Conservation (phyloP, 768 basidiomycete species). For the Phanerochaete carnosa region DNA sequence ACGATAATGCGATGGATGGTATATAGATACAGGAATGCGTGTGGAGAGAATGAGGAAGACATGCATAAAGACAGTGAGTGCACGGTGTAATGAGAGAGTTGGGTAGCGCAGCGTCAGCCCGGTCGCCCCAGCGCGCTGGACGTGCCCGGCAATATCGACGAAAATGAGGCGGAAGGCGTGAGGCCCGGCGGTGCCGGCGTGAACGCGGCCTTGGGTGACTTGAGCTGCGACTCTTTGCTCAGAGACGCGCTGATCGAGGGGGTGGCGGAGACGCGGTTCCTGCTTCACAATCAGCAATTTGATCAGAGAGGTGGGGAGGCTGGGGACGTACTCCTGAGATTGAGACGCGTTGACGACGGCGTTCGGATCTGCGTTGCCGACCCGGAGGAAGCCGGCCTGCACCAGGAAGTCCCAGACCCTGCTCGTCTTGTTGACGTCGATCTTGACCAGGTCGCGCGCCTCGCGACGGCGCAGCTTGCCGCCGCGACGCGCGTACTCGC, state of each 20-base stretch:
- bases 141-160: conserved; percentile 1
- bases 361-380: conserved; percentile 30
- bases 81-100: not conserved
- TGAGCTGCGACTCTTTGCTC: conserved; percentile 25
- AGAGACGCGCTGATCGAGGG: conserved; percentile 27
- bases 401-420: conserved; percentile 93
- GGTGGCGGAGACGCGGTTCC: conserved; percentile 22
- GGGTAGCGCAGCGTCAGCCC: not conserved
- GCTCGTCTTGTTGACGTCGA: conserved; percentile 91
- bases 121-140: not conserved
- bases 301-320: not conserved
- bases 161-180: conserved; percentile 5
- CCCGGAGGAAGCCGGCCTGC: conserved; percentile 77
- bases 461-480: conserved; percentile 87
- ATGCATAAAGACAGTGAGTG: not conserved
- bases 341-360: conserved; percentile 4
- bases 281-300: not conserved
- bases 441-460: conserved; percentile 86
- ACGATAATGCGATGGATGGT: not conserved
- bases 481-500: conserved; percentile 87
- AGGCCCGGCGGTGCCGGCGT: conserved; percentile 17
- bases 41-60: not conserved
- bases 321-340: not conserved
- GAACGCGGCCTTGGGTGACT: conserved; percentile 24
- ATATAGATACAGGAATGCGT: conserved; percentile 8